Conservation (phyloP, 371 early-diverging fungal species). For the Entomophthora muscae region DNA sequence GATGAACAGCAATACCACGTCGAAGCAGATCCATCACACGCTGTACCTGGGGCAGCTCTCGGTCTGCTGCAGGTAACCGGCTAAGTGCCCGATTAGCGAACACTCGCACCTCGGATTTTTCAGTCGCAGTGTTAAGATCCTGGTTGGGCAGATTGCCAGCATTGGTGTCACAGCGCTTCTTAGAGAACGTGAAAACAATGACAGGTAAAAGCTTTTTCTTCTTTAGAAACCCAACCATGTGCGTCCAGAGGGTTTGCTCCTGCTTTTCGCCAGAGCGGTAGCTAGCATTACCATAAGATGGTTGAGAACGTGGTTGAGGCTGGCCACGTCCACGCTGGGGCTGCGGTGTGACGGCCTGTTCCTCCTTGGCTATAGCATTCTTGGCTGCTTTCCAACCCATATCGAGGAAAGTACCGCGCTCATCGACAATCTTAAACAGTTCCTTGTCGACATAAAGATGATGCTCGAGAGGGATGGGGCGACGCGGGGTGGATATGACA, state of each 20-base stretch:
- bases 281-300: background rate
- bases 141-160: slow-evolving; percentile 59
- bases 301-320: background rate
- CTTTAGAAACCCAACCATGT: slow-evolving; percentile 56
- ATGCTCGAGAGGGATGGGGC: slow-evolving; percentile 97
- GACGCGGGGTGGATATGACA: slow-evolving; percentile 90
- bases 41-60: slow-evolving; percentile 79
- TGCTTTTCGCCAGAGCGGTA: slow-evolving; percentile 12
- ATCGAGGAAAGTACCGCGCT: slow-evolving; percentile 28
- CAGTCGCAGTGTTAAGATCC: slow-evolving; percentile 51
- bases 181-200: slow-evolving; percentile 94
- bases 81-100: slow-evolving; percentile 65
- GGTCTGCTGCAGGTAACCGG: slow-evolving; percentile 61
- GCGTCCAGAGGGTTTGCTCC: slow-evolving; percentile 64
- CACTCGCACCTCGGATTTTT: slow-evolving; percentile 75
- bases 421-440: slow-evolving; percentile 72
- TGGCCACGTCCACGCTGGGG: slow-evolving; percentile 18
- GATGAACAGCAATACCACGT: slow-evolving; percentile 96
- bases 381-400: slow-evolving; percentile 44
- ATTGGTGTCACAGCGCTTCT: slow-evolving; percentile 92
- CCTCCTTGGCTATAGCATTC: slow-evolving; percentile 33
- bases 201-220: slow-evolving; percentile 71
- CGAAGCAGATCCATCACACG: slow-evolving; percentile 65
- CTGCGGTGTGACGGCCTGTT: slow-evolving; percentile 16
- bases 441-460: slow-evolving; percentile 72